Evolutionary conservation across 345 rosid species (phyloP), one percentile per base, ranked within the genome.

Genomic region (Eucalyptus curtisii): DNA sequence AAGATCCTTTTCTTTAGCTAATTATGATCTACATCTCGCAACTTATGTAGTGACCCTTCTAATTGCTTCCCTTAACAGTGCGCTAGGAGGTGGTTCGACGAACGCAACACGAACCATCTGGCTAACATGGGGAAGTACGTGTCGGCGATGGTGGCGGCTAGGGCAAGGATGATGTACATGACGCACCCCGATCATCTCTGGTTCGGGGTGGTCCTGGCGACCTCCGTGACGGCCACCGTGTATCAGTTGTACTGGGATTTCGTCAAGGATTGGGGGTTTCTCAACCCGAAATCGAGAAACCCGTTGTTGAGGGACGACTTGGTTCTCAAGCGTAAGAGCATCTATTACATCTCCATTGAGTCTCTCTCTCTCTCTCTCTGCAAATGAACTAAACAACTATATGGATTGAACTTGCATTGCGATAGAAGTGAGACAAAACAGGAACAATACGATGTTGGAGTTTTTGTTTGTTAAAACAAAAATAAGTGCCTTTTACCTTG

Each of bases 201-300:
- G 99, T 86, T 98, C 31, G 88, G 90, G 17, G 81, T 94, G 37
- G 99, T 95, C 82, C 86, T 97, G 88, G 91, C 88, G 40, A 97
- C 97, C 91, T 96, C 99, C 3, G 92, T 90, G 30, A 80, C 91
- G 57, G 99, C 99, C 22, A 97, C 99, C 13, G 8, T 95, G 59
- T 98, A 97, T 86, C 99, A 97, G 89, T 71, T 97, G 87, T 98
- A 97, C 88, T 98, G 99, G 99, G 99, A 98, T 92, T 98, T 97
- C 89, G 99, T 95, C 48, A 92, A 93, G 94, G 99, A 98, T 42
- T 98, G 99, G 99, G 99, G 99, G 15, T 92, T 98, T 88, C 87
- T 98, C n/a, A 89, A 95, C 82, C 93, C 95, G n/a, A 94, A 94
- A 71, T 98, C 99, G 42, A 95, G 90, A 86, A 95, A 98, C 86